Percentiles rank a stretch among this genome's conserved stretches.
Conservation (phyloP, 768 basidiomycete genomes). For the Inosperma sp. region DNA sequence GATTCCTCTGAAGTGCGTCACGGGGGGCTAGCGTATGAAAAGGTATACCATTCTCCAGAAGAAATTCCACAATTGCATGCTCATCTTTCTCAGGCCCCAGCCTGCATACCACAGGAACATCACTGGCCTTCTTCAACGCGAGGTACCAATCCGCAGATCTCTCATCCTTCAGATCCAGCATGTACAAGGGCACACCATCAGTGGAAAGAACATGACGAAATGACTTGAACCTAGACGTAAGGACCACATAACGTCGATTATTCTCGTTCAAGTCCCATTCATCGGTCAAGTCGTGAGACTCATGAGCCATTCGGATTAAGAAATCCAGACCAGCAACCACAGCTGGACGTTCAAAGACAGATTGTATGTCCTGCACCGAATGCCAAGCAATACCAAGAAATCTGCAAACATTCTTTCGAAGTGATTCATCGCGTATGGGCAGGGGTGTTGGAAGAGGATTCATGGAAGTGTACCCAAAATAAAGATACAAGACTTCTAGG, state of each 20-base stretch:
- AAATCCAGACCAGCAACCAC: background rate
- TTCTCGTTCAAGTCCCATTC: background rate
- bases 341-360: background rate
- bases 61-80: constrained; percentile 1
- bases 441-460: background rate
- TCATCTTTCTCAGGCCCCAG: background rate
- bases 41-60: constrained; percentile 3
- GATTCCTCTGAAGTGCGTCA: background rate
- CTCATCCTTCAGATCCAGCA: constrained; percentile 1
- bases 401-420: background rate
- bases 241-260: background rate
- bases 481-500: background rate
- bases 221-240: background rate
- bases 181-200: background rate
- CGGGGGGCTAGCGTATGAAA: constrained; percentile 3
- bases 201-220: background rate
- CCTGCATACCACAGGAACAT: constrained; percentile 1
- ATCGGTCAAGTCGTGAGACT: background rate
- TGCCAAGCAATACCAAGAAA: background rate
- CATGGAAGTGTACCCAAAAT: background rate
- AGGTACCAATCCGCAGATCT: background rate
- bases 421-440: background rate
- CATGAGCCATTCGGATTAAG: background rate
- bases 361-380: background rate
- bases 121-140: background rate